Evolutionary conservation across 805 yeast genomes (phyloP).

Genomic region (Yueomyces sp.): DNA sequence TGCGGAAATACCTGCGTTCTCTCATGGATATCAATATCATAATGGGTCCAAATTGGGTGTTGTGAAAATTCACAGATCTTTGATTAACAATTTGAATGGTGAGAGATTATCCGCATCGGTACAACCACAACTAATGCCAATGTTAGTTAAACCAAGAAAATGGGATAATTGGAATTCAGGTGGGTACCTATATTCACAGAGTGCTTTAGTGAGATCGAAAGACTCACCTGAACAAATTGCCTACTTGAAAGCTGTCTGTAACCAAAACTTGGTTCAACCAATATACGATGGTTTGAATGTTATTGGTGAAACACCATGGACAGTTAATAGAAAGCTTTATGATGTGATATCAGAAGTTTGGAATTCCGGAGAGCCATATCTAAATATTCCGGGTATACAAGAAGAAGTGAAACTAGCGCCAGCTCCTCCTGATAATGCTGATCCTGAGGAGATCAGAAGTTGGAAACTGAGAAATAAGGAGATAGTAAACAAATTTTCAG

Average conservation of each 20-base stretch:
- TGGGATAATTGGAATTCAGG: constrained; percentile 80
- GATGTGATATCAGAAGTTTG: constrained; percentile 63
- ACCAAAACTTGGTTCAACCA: constrained; percentile 44
- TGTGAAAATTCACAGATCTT: constrained; percentile 55
- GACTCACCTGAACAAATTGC: constrained; percentile 85
- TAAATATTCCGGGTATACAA: constrained; percentile 55
- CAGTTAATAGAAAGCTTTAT: constrained; percentile 64
- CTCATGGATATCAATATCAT: constrained; percentile 73
- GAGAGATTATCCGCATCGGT: constrained; percentile 51
- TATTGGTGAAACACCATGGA: constrained; percentile 84
- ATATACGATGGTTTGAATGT: constrained; percentile 77
- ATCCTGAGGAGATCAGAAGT: constrained; percentile 55
- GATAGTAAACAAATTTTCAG: constrained; percentile 45
- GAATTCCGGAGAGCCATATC: constrained; percentile 70
- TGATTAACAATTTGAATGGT: constrained; percentile 53
- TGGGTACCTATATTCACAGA: constrained; percentile 61
- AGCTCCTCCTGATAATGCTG: constrained; percentile 50
- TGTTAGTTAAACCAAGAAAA: constrained; percentile 81
- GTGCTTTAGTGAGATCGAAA: constrained; percentile 57
- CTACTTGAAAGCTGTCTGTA: constrained; percentile 74
- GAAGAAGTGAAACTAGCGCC: constrained; percentile 37
- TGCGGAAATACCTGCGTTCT: constrained; percentile 81
- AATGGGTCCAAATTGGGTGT: constrained; percentile 75
- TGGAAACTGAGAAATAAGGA: constrained; percentile 53
- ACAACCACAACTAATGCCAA: constrained; percentile 82